Base-by-base conservation (phyloP, 805 yeast genomes). In the Candida sithepensis region DNA sequence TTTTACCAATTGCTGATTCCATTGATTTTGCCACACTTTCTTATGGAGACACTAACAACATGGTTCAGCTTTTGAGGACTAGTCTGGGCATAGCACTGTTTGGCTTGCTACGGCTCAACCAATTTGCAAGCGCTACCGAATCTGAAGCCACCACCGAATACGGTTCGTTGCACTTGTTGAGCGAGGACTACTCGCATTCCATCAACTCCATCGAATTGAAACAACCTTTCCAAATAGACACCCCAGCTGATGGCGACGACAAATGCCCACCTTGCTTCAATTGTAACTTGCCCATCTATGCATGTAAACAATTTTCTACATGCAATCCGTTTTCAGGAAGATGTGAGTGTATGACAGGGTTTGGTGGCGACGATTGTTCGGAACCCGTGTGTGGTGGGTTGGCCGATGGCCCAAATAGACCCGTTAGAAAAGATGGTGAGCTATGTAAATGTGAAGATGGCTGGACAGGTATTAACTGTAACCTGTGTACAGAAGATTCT, bases 391-490 rank as follows among this genome's bases (percentile, higher is more conserved):
- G 99, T 71, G 99, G 98, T 1, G 74, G 88, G 0, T 72, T 91
- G 16, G 67, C 82, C 0, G 82, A 80, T 51, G 90, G 87, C 30
- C 70, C 70, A 39, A 61, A 65, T 34, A 74, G 98, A 48, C 96
- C 96, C 0, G 55, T 76, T 12, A 72, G 94, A 59, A 67, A 78
- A 5, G 56, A 70, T 20, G 77, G 74, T 13, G 66, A 74, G 1
- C 55, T 73, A 0, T 94, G 99, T 67, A 70, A 70, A 0, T 92
- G 99, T 68, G 77, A 78, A 43, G 74, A 74, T 3, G 99, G 99
- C 3, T 94, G 99, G 99, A 70, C 73, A 4, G 98, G 99, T 39
- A 85, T 94, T 61, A 94, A 94, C 62, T 94, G 99, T 74, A 94
- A 87, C 60, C 66, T 94, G 63, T 94, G 99, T 67, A 70, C 74